These are phyloP conservation scores for Eurotiales sp. DNA, from an alignment of 2,329 filamentous ascomycete species.

Conservation along the genomic window DNA sequence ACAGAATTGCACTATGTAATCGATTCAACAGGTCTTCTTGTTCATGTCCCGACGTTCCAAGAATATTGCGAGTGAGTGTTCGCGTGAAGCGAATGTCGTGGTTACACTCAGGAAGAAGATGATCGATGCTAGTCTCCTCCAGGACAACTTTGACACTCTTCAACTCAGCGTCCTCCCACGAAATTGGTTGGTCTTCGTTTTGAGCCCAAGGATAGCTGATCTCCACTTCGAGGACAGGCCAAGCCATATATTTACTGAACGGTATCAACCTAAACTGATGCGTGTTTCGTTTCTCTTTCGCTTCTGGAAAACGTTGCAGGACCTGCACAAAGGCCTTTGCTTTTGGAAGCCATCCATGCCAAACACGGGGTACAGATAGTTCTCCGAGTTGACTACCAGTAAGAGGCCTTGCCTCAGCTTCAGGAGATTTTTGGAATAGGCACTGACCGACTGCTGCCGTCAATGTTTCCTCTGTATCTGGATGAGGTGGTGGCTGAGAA, in stretches of 20 bases:
- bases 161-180: conserved; percentile 19
- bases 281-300: conserved; percentile 14
- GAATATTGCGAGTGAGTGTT: conserved; percentile 28
- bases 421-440: conserved; percentile 30
- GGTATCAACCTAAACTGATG: conserved; percentile 34
- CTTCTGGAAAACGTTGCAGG: conserved; percentile 19
- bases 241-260: conserved; percentile 22
- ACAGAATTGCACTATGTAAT: conserved; percentile 21
- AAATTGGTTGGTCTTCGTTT: neutral
- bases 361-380: conserved; percentile 28
- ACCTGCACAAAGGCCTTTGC: conserved; percentile 29
- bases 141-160: conserved; percentile 28
- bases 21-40: conserved; percentile 15
- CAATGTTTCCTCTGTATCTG: conserved; percentile 28
- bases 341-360: conserved; percentile 32
- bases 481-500: neutral
- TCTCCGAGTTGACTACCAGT: conserved; percentile 30
- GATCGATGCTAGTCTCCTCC: conserved; percentile 31
- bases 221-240: conserved; percentile 35
- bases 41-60: conserved; percentile 13
- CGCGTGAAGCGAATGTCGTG: conserved; percentile 39
- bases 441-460: conserved; percentile 37
- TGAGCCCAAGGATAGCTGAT: conserved; percentile 1
- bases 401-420: conserved; percentile 19
- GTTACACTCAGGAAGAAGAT: conserved; percentile 36